Base-by-base conservation (phyloP, 495 filamentous ascomycete species). In the Chaetomium cochliodes region DNA sequence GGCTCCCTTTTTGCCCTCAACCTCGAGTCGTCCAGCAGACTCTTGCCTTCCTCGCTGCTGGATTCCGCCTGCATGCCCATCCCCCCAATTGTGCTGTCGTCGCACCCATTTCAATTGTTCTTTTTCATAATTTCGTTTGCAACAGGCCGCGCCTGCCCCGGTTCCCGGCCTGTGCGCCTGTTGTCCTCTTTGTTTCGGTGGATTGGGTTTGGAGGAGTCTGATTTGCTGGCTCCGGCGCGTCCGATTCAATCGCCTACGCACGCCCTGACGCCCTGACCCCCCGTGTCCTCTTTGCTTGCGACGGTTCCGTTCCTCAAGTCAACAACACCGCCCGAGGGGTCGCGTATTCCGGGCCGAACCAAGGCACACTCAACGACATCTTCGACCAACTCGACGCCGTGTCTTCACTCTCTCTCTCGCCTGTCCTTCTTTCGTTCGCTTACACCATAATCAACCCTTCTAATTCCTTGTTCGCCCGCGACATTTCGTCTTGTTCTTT, bases 151-250 rank as follows among this genome's bases (percentile, higher is more conserved):
- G 55, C 63, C 13, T 54, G 50, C 51, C 52, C 26, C 37, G 42
- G 25, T 44, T 15, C 12, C 55, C n/a, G 47, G 33, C 41, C 37
- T 67, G 58, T 47, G 61, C 55, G 41, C 46, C 46, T 62, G 57
- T 56, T 59, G 62, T 44, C 46, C 46, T 42, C n/a, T 60, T 66
- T 68, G 33, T 62, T 62, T 60, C 39, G 15, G 25, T 44, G 26
- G 28, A 26, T 60, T 51, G 22, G 22, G 46, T 51, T 44, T 59
- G 44, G 55, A 37, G 50, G 26, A 63, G 60, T 73, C 61, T 73
- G 73, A 75, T 75, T 75, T 68, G 73, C 67, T 72, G 60, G 62
- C 58, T 60, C 59, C 53, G 69, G 69, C 69, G 69, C 69, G 71
- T 73, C 70, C 58, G 60, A 18, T 50, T 46, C 15, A 28, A 44